Percentiles rank a stretch among this genome's conserved stretches.
Conservation (phyloP, 352 stramenopile species). For the Phytophthora boehmeriae region DNA sequence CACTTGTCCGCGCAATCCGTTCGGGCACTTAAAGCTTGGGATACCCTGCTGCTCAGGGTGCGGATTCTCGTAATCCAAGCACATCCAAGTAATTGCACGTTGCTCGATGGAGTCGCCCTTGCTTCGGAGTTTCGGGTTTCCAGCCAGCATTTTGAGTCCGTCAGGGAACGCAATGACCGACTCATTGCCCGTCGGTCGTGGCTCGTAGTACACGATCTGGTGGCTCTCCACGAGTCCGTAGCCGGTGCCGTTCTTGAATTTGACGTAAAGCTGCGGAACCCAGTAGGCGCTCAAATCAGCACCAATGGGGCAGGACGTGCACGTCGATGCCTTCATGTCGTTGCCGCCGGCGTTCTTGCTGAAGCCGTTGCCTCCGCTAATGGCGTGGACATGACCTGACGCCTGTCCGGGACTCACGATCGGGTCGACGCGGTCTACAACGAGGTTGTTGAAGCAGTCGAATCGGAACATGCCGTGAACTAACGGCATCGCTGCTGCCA, state of each 20-base stretch:
- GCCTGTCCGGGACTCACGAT: slow-evolving; percentile 39
- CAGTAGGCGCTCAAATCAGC: slow-evolving; percentile 59
- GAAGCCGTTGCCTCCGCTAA: slow-evolving; percentile 60
- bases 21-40: slow-evolving; percentile 48
- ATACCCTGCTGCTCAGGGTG: slow-evolving; percentile 50
- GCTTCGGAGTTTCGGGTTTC: slow-evolving; percentile 39
- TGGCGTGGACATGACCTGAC: slow-evolving; percentile 42
- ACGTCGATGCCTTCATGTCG: slow-evolving; percentile 47
- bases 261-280: slow-evolving; percentile 55
- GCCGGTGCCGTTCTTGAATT: slow-evolving; percentile 63
- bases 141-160: slow-evolving; percentile 56
- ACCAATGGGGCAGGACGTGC: slow-evolving; percentile 55
- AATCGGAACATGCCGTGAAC: slow-evolving; percentile 47
- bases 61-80: slow-evolving; percentile 50
- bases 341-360: slow-evolving; percentile 44
- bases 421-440: slow-evolving; percentile 53
- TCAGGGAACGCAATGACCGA: slow-evolving; percentile 50
- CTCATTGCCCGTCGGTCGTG: slow-evolving; percentile 34
- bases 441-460: slow-evolving; percentile 63
- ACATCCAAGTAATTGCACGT: slow-evolving; percentile 51
- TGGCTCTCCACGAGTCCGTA: slow-evolving; percentile 55
- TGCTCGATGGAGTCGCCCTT: slow-evolving; percentile 45
- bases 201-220: slow-evolving; percentile 62
- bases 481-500: slow-evolving; percentile 6
- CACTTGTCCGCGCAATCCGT: slow-evolving; percentile 52